Percentiles rank a stretch among this genome's conserved stretches.
Evolutionary conservation across 2,329 filamentous ascomycete genomes (phyloP).

Genomic region (Exophiala mesophila): DNA sequence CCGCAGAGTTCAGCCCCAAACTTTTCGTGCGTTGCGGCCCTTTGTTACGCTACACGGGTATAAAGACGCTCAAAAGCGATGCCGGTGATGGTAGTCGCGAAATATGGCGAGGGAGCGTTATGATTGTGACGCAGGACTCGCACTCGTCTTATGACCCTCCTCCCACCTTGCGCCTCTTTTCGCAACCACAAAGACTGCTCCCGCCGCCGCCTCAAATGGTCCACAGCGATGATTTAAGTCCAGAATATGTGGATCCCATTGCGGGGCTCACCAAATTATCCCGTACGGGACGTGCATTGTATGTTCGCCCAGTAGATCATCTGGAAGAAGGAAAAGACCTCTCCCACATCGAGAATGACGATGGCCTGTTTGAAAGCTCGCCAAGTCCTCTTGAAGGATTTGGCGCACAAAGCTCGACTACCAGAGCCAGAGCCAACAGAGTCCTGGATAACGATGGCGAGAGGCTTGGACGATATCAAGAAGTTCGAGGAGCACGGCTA

Average conservation of each 20-base stretch:
- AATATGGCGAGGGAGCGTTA: slow-evolving; percentile 86
- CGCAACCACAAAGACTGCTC: slow-evolving; percentile 76
- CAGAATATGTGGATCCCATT: slow-evolving; percentile 81
- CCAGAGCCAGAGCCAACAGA: slow-evolving; percentile 44
- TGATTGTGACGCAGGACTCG: slow-evolving; percentile 89
- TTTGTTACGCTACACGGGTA: slow-evolving; percentile 80
- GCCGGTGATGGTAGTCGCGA: slow-evolving; percentile 55
- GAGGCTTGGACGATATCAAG: slow-evolving; percentile 71
- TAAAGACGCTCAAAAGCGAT: slow-evolving; percentile 53
- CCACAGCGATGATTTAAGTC: slow-evolving; percentile 60
- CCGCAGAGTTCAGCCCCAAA: slow-evolving; percentile 64
- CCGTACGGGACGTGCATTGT: slow-evolving; percentile 77
- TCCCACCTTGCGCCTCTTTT: slow-evolving; percentile 77
- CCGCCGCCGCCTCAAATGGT: slow-evolving; percentile 71
- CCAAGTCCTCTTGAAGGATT: slow-evolving; percentile 41
- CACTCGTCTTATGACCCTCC: slow-evolving; percentile 74
- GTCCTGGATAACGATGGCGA: slow-evolving; percentile 63
- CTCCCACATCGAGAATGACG: slow-evolving; percentile 72
- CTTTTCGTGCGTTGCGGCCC: slow-evolving; percentile 88
- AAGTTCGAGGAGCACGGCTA: slow-evolving; percentile 74
- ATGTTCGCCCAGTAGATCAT: slow-evolving; percentile 83
- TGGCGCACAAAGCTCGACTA: slow-evolving; percentile 33
- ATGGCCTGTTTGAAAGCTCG: slow-evolving; percentile 72
- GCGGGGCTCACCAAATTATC: slow-evolving; percentile 83
- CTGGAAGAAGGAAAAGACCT: slow-evolving; percentile 73